Evolutionary conservation across 352 stramenopile genomes (phyloP), one percentile per base, ranked within the genome.

Genomic region (Phytopythium mirpurense): DNA sequence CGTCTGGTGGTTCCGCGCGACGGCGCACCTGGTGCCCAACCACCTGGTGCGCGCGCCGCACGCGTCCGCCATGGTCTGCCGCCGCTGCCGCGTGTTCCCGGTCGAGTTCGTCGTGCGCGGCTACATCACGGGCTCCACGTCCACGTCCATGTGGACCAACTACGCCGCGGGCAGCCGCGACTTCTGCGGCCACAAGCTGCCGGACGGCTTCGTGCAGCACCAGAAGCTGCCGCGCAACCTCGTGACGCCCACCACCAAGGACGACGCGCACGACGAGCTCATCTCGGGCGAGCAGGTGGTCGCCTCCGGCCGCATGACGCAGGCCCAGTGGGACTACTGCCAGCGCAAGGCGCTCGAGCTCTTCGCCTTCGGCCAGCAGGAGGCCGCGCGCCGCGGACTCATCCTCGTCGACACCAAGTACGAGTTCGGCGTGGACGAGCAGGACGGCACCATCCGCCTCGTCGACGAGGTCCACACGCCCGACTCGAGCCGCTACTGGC

Each of bases 361-460:
- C 4, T 93, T 93, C 54, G 85, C 79, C 7, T 97, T 97, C 56
- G 95, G 95, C 15, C 95, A 98, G 68, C 66, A 93, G 57, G 74
- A 97, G 57, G 96, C 96, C 0, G 69, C 79, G 11, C 67, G 91
- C 58, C 83, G 91, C 34, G 97, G 97, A 10, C 74, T 99, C 29
- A 98, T 99, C 58, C 79, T 99, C 7, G 97, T 99, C 10, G 97
- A 99, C 80, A 99, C 97, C 36, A 99, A 99, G 78, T 95, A 94
- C 68, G 83, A 95, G 65, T 95, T 93, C 57, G 83, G 83, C 19
- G 37, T 78, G 5, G 70, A 89, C 43, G 74, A 94, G 29, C 74
- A 69, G 3, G 79, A 86, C 3, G 93, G 91, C 23, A 70, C 96
- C 54, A 99, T 99, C 68, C 59, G 97, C 6, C 72, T 99, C 24